Base-by-base conservation (phyloP, 2,329 filamentous ascomycete species). In the Monilinia laxa region DNA sequence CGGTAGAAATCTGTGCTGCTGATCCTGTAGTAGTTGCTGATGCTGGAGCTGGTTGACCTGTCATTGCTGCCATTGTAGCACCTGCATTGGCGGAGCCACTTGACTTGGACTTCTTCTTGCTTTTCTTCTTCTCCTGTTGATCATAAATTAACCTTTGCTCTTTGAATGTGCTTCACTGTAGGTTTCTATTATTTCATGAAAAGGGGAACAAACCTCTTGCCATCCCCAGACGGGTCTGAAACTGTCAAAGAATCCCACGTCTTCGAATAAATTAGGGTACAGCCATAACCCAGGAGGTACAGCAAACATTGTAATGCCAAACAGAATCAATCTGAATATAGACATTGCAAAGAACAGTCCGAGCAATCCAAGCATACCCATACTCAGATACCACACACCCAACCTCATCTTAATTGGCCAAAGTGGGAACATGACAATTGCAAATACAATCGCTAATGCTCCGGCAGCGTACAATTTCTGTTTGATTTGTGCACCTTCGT, bases 281-380 rank as follows among this genome's bases (percentile, higher is more conserved):
- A 99, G 84, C 95, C 95, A 99, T n/a, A 99, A 83, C 74, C 95
- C 95, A 3, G 95, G 95, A 4, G 93, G 82, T 0, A 87, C 83
- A 20, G 85, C 83, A 76, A 98, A 96, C 79, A 96, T 93, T 28
- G 95, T 98, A 77, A 96, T 80, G 77, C 92, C 90, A 82, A 99
- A 99, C 38, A 67, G 83, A 69, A 99, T 96, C 66, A 98, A 85
- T 68, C 95, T 89, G 85, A 99, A 93, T 76, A 99, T 96, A 7
- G 94, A 91, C 95, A 99, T 98, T 76, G 88, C 87, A 79, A 99
- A 98, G 87, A 99, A 99, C 60, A 97, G 81, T 66, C 91, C 95
- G 56, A 99, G 86, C 40, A 98, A 82, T 54, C 92, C 90, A 71
- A 99, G 84, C 85, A 96, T 90, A 68, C 90, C 94, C 87, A 97